phyloP scores from a whole-genome alignment of 176 grass and related monocot genomes.

The Oropetium thomaeum region DNA sequence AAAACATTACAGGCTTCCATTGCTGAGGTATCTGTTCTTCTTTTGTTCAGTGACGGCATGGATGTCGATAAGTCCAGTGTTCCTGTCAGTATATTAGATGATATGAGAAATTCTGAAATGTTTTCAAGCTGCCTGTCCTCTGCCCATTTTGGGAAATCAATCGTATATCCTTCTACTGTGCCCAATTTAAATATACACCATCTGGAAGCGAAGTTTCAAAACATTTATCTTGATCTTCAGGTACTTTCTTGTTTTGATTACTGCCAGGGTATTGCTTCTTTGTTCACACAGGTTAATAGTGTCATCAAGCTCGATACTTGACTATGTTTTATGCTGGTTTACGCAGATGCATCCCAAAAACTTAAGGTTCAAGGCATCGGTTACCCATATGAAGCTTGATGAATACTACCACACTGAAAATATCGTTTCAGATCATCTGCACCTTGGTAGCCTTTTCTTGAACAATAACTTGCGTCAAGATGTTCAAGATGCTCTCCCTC shows the following conservation, averaged over 20 bases:
- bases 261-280: slow-evolving; percentile 9
- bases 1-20: slow-evolving; percentile 67
- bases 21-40: slow-evolving; percentile 67
- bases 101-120: slow-evolving; percentile 57
- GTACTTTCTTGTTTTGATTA: slow-evolving; percentile 38
- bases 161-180: slow-evolving; percentile 38
- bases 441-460: slow-evolving; percentile 48
- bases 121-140: slow-evolving; percentile 72
- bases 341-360: slow-evolving; percentile 82
- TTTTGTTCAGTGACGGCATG: slow-evolving; percentile 60
- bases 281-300: slow-evolving; percentile 2
- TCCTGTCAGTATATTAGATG: slow-evolving; percentile 22
- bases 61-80: slow-evolving; percentile 22
- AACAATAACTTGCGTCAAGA: slow-evolving; percentile 60
- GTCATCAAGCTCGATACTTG: slow-evolving; percentile 34
- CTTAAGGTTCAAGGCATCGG: slow-evolving; percentile 54
- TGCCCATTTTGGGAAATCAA: slow-evolving; percentile 51
- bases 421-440: slow-evolving; percentile 26
- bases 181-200: slow-evolving; percentile 65
- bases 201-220: slow-evolving; percentile 76
- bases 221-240: slow-evolving; percentile 69
- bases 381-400: slow-evolving; percentile 63
- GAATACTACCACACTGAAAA: slow-evolving; percentile 56
- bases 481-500: slow-evolving; percentile 75
- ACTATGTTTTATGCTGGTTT: slow-evolving; percentile 47